Conservation (phyloP, 148 eudicot species). For the Selenicereus undatus region DNA sequence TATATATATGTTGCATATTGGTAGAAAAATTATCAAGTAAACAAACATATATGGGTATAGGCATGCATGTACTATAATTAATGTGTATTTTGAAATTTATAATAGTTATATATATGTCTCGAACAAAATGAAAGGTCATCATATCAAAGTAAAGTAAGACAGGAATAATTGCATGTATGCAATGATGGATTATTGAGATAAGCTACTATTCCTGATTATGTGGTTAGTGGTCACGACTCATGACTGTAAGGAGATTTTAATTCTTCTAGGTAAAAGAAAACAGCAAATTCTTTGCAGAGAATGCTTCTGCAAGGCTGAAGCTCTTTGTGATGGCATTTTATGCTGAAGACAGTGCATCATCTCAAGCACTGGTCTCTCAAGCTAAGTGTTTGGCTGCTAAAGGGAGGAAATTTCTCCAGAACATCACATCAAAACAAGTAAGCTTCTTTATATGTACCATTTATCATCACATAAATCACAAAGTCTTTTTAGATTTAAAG, state of each 20-base stretch:
- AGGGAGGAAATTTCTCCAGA: slow-evolving; percentile 48
- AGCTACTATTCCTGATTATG: too few relatives aligned
- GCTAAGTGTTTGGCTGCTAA: slow-evolving; percentile 40
- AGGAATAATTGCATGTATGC: too few relatives aligned
- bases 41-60: not conserved
- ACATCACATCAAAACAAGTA: slow-evolving; percentile 68
- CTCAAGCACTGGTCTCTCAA: slow-evolving; percentile 47
- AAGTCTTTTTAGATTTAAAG: too few relatives aligned
- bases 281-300: slow-evolving; percentile 52
- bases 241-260: not conserved
- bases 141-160: too few relatives aligned
- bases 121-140: too few relatives aligned
- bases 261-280: slow-evolving; percentile 47
- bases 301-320: slow-evolving; percentile 55
- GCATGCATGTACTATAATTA: too few relatives aligned
- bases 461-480: too few relatives aligned
- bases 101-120: too few relatives aligned
- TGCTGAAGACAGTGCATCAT: slow-evolving; percentile 44
- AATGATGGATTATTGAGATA: too few relatives aligned
- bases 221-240: too few relatives aligned
- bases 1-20: not conserved
- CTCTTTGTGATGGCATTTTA: slow-evolving; percentile 57
- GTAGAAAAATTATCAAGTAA: not conserved
- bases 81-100: too few relatives aligned
- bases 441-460: slow-evolving; percentile 4